phyloP scores from a whole-genome alignment of 306 rosid genomes.

The Oemleria cerasiformis region DNA sequence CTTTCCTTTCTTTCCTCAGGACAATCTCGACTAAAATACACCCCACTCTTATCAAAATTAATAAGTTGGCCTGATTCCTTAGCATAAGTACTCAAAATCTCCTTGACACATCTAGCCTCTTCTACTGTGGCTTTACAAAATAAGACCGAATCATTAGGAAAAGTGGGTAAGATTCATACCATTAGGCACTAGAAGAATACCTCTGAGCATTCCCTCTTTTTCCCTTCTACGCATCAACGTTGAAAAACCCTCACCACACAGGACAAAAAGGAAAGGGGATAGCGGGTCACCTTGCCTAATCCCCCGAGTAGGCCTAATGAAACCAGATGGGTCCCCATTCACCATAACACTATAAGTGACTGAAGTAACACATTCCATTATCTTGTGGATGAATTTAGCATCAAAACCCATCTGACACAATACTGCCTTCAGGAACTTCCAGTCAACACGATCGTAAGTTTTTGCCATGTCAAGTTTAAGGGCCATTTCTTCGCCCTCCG shows the following conservation, averaged over 20 bases:
- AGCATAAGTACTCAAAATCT: not conserved
- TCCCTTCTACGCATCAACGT: rapidly evolving
- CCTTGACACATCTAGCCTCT: rapidly evolving
- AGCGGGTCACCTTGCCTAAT: not conserved
- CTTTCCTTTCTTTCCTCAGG: too few relatives aligned
- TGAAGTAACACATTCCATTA: not conserved
- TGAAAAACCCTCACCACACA: rapidly evolving
- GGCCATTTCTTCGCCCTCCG: not conserved
- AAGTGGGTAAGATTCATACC: not conserved
- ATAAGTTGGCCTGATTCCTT: too few relatives aligned
- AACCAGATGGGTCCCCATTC: too few relatives aligned
- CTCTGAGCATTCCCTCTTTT: rapidly evolving
- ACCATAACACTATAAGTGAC: not conserved
- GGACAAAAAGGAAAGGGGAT: not conserved
- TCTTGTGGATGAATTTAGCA: rapidly evolving
- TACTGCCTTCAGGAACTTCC: not conserved
- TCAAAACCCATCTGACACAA: not conserved
- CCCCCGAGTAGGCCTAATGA: rapidly evolving
- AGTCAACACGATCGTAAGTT: not conserved
- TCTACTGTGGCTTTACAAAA: rapidly evolving
- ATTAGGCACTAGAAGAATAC: rapidly evolving
- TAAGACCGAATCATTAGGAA: rapidly evolving
- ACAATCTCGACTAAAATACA: too few relatives aligned
- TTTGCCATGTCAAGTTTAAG: not conserved
- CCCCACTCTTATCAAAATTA: too few relatives aligned